Evolutionary conservation across 1,139 yeast species (phyloP), one percentile per base, ranked within the genome.

Genomic region (Geotrichum carabidarum): DNA sequence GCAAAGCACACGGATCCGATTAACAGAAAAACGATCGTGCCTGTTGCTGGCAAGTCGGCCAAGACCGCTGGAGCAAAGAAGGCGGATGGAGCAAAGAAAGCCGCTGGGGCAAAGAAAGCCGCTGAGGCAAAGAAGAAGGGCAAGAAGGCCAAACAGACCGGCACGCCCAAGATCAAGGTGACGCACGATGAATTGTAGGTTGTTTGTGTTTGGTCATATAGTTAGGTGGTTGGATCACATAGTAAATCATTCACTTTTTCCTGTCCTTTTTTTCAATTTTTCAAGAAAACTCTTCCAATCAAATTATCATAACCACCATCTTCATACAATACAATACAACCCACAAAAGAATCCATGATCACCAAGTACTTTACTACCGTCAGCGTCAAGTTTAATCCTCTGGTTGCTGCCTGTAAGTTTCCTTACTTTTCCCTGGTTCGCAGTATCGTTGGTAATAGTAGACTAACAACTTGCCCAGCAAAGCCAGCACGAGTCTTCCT

Each of bases 301-400:
- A 46, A 44, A 34, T 7, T 4, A 27, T 31, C 22, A 30, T 9
- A 22, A 17, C 52, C 54, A 11, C 42, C 41, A 51, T 35, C 37
- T 12, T 31, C 46, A 44, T 43, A 40, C 40, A 17, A 32, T n/a
- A 2, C 40, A 7, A 17, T 35, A 18, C 30, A 34, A 42, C 42
- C 27, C 47, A 40, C 47, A 8, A 30, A 8, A 12, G 34, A 8
- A 30, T 17, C 34, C 17, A 88, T 89, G 96, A 84, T 89, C 64
- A 89, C 96, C 49, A 87, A 87, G 71, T 88, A 84, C 72, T 86
- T 89, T 71, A 75, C 88, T 41, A 83, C 82, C 63, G 88, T 88
- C n/a, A 74, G 76, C 46, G 88, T 89, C 50, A 83, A 77, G 67
- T 89, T 89, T 75, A 82, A 86, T 67, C 96, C 97, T 0, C 79